phyloP scores from a whole-genome alignment of 1,139 yeast genomes.

The Kodamaea sp. region DNA sequence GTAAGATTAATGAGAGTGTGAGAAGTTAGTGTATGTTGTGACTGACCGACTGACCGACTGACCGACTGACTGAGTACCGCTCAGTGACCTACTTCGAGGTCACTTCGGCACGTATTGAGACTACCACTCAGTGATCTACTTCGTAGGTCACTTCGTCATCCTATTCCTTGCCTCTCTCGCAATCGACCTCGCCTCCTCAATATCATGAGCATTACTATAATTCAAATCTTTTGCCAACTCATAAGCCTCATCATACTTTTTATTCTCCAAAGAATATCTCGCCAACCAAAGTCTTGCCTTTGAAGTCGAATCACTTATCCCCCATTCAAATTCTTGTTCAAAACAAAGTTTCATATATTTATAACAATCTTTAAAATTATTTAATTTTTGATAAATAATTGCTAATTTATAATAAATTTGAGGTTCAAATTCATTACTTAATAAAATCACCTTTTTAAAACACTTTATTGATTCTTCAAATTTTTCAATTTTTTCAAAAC shows the following conservation, averaged over 20 bases:
- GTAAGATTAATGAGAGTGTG: too few relatives aligned
- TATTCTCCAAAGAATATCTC: slow-evolving; percentile 53
- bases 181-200: slow-evolving; percentile 84
- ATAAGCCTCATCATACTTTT: slow-evolving; percentile 66
- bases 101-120: slow-evolving; percentile 3
- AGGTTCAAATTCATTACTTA: slow-evolving; percentile 47
- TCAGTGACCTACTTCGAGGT: too few relatives aligned
- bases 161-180: slow-evolving; percentile 66
- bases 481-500: slow-evolving; percentile 79
- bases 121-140: slow-evolving; percentile 11
- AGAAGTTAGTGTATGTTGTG: too few relatives aligned
- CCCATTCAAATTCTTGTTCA: slow-evolving; percentile 63
- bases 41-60: too few relatives aligned
- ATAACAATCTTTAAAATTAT: slow-evolving; percentile 52
- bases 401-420: slow-evolving; percentile 69
- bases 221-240: slow-evolving; percentile 71
- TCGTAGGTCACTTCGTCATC: slow-evolving; percentile 18
- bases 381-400: slow-evolving; percentile 54
- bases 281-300: slow-evolving; percentile 91
- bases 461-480: slow-evolving; percentile 60
- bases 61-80: too few relatives aligned
- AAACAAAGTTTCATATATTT: slow-evolving; percentile 71
- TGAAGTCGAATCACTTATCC: slow-evolving; percentile 70
- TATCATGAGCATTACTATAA: slow-evolving; percentile 76
- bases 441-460: slow-evolving; percentile 49